A percentile compares a stretch with the other conserved stretches of the same genome.
These are phyloP conservation scores for Aspergillus sp. DNA, from an alignment of 2,329 filamentous ascomycete species.

Conservation along the genomic window DNA sequence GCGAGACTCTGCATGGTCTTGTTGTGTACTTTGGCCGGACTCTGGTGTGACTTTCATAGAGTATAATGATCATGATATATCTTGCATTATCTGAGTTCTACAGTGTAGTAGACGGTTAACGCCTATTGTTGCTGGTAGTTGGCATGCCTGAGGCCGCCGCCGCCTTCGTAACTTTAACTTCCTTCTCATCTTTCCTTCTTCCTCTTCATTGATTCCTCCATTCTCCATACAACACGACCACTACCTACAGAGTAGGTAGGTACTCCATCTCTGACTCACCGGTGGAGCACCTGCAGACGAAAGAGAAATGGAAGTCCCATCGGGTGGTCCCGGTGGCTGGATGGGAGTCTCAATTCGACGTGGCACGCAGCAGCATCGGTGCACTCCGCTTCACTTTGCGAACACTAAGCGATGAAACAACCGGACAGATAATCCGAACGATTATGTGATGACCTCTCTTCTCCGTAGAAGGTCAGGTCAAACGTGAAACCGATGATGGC, in stretches of 20 bases:
- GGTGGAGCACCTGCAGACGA: background rate
- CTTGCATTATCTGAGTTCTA: background rate
- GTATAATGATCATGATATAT: background rate
- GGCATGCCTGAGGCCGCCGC: no score
- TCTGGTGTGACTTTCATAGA: no score
- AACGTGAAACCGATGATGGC: background rate
- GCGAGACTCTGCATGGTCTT: constrained; percentile 2
- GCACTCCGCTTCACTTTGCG: constrained; percentile 17
- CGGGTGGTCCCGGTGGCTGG: constrained; percentile 15
- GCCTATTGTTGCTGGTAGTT: no score
- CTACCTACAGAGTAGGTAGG: no score
- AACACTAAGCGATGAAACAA: no score
- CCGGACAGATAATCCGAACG: background rate
- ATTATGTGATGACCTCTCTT: background rate
- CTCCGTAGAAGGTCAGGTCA: background rate
- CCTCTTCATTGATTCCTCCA: no score
- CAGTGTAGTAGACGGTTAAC: no score
- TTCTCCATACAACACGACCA: no score
- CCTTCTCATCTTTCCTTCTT: background rate
- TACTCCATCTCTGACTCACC: constrained; percentile 7
- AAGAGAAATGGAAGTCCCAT: constrained; percentile 4
- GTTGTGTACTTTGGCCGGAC: no score
- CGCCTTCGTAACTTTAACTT: background rate
- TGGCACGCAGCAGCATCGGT: constrained; percentile 21
- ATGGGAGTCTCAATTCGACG: constrained; percentile 18